Base-by-base conservation (phyloP, 257 asterid species). In the Solanum neorickii region DNA sequence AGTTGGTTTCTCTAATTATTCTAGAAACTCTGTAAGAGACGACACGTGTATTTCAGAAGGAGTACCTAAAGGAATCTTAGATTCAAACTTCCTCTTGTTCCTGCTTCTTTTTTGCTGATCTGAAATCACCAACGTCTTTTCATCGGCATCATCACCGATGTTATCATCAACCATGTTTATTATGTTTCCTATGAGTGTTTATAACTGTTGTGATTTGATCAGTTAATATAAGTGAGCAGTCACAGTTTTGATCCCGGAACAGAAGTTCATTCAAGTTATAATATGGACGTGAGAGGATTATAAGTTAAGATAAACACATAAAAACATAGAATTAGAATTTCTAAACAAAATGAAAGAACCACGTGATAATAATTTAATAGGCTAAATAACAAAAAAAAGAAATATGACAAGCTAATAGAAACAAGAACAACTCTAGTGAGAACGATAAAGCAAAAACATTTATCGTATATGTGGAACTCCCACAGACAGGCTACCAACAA, bases 71-170 rank as follows among this genome's bases (percentile, higher is more conserved):
- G 94, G 85, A 78, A 85, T 70, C 75, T 94, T 96, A 23, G 94
- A 42, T 68, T 92, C 35, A 86, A 86, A 92, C 83, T 95, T 96
- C 92, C 98, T 89, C 90, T 96, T 96, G 84, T 94, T 95, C 87
- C 93, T 89, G 42, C 94, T 90, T 86, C 90, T 94, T 82, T 92
- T 92, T 83, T 88, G 93, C 39, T 46, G 87, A 87, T 87, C 78
- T 41, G 74, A 82, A 88, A 56, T 89, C 76, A 89, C 46, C 4
- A 88, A 60, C 13, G 72, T 52, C 46, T 87, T 87, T 23, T 92
- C 93, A 82, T 31, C 69, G 78, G 86, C 83, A 49, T 87, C 89
- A 83, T 82, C 93, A 87, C 5, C 82, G 68, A 39, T 90, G 86
- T 82, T 86, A 70, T 9, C 89, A 66, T 88, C 92, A 27, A 86